Conservation (phyloP, 129 eudicot species). For the Chrysanthemum makinoi region DNA sequence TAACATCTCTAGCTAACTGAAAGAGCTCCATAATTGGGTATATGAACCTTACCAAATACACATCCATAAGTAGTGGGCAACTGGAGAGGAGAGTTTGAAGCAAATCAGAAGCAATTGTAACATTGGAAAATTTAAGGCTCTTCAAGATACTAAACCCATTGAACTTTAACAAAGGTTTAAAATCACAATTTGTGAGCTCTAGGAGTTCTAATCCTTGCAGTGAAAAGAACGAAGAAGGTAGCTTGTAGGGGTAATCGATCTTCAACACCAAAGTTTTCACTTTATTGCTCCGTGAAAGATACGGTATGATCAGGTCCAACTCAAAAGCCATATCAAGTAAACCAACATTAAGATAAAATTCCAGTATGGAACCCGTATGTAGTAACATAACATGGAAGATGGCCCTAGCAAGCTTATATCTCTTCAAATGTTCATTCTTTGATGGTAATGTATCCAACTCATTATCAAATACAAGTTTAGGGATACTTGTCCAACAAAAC, state of each 20-base stretch:
- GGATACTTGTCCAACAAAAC: constrained; percentile 11
- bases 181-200: not conserved
- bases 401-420: not conserved
- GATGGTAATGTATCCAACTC: not conserved
- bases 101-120: not conserved
- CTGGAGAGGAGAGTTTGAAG: not conserved
- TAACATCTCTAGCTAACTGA: not conserved
- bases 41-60: not conserved
- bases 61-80: not conserved
- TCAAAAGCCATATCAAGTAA: not conserved
- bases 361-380: constrained; percentile 15
- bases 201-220: not conserved
- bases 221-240: not conserved
- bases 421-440: not conserved
- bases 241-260: not conserved
- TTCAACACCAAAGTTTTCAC: not conserved
- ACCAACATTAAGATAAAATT: not conserved
- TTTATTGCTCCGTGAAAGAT: not conserved
- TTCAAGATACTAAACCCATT: not conserved
- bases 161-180: not conserved
- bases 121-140: constrained; percentile 9
- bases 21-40: not conserved
- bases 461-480: not conserved
- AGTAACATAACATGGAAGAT: constrained; percentile 22
- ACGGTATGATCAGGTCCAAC: not conserved